Base-by-base conservation (phyloP, 1,139 yeast genomes). In the Sugiyamaella pinicola region DNA sequence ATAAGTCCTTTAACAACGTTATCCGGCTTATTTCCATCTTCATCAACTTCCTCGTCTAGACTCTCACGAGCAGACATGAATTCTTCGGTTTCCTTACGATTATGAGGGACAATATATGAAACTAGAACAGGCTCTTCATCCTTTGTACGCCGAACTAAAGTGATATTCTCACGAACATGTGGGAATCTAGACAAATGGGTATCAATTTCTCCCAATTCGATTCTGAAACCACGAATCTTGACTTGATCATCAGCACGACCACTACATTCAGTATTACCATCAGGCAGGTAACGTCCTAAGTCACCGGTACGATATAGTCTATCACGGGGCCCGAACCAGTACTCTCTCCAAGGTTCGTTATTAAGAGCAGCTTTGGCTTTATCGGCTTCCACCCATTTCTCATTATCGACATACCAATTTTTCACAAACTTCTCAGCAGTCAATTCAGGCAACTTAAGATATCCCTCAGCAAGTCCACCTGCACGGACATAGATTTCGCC, bases 221-320 rank as follows among this genome's bases (percentile, higher is more conserved):
- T 95, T 74, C 99, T 83, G 80, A 95, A 95, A 1, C 99, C 99
- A 74, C 99, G 84, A 60, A 95, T 93, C 72, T 95, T 95, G 58
- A 95, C 97, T 72, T 95, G 99, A 69, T 93, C 98, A 73, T 95
- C 99, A 28, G 99, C 99, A 70, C 99, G 83, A 55, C 99, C 99
- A 69, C 96, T 86, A 71, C 98, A 93, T 75, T 93, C 99, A 60
- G 95, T 93, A 72, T 93, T 88, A 55, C 99, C 99, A 65, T 90
- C 96, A 4, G 99, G 97, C 55, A 91, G 75, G 69, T 93, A 95
- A 62, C 99, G 83, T 49, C 99, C 99, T 63, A 93, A 77, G 72
- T 95, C 99, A 62, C 99, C 99, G 38, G 98, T 91, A 73, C 99
- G 81, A 75, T 93, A 93, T 58, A 95, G 75, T 67, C 99, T 81